Evolutionary conservation across 805 yeast species (phyloP).

Genomic region (Cyberlindnera veronae): DNA sequence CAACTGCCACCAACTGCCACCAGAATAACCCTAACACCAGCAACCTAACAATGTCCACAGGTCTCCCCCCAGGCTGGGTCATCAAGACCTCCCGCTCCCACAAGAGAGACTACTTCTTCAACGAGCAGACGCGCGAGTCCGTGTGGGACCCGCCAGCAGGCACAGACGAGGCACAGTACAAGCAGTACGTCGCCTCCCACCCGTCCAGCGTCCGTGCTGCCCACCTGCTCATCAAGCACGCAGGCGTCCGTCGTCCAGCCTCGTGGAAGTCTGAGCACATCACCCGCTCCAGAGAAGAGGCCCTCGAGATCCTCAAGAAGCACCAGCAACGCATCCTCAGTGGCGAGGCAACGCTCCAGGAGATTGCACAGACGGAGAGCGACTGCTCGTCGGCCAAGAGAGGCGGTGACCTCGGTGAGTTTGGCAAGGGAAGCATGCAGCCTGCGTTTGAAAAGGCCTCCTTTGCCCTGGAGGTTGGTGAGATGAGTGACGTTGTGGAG

Average conservation of each 20-base stretch:
- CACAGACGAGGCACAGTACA: conserved; percentile 58
- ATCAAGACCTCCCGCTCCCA: conserved; percentile 75
- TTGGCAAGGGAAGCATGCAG: conserved; percentile 92
- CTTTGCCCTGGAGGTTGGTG: conserved; percentile 76
- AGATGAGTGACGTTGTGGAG: conserved; percentile 78
- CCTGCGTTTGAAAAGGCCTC: conserved; percentile 90
- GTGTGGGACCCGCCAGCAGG: conserved; percentile 92
- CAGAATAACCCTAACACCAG: too few species aligned
- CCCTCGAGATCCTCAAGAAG: conserved; percentile 56
- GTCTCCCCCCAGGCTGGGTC: conserved; percentile 86
- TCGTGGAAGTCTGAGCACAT: conserved; percentile 84
- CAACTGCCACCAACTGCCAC: too few species aligned
- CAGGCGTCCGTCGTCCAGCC: conserved; percentile 81
- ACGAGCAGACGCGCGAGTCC: conserved; percentile 66
- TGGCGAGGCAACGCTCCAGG: conserved; percentile 64
- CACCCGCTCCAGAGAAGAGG: conserved; percentile 80
- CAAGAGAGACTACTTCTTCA: conserved; percentile 78
- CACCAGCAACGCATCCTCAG: conserved; percentile 55
- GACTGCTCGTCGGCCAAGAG: conserved; percentile 85
- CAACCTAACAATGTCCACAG: conserved; percentile 46
- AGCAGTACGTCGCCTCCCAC: conserved; percentile 47
- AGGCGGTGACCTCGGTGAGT: conserved; percentile 90
- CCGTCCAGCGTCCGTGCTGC: conserved; percentile 70
- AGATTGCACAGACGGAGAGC: conserved; percentile 76
- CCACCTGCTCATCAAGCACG: conserved; percentile 82